A percentile compares a stretch with the other conserved stretches of the same genome.
phyloP scores from a whole-genome alignment of 768 basidiomycete species.

The Rhizopogon salebrosus region DNA sequence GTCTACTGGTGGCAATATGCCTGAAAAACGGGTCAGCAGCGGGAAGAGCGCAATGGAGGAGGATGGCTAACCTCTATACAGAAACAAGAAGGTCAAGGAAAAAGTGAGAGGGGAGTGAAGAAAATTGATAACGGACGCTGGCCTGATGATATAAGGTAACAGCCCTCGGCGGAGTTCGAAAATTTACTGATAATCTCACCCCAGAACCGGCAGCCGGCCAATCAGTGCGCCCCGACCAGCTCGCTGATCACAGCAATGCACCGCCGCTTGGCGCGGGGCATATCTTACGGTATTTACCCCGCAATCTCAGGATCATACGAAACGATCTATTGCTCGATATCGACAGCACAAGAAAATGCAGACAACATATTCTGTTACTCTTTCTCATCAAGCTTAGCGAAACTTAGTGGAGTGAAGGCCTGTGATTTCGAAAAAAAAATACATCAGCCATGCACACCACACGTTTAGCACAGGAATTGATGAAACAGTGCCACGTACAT shows the following conservation, averaged over 20 bases:
- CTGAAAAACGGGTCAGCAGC: constrained; percentile 15
- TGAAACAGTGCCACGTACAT: constrained; percentile 52
- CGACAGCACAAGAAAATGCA: constrained; percentile 16
- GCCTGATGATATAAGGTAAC: constrained; percentile 13
- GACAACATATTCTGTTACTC: constrained; percentile 21
- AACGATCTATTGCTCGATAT: constrained; percentile 8
- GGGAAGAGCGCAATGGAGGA: constrained; percentile 2
- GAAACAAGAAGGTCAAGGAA: constrained; percentile 20
- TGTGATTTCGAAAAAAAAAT: constrained; percentile 21
- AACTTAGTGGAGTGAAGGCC: constrained; percentile 46
- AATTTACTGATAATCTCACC: constrained; percentile 10
- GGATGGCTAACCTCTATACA: constrained; percentile 28
- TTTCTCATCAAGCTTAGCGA: constrained; percentile 36
- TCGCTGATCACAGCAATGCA: constrained; percentile 3
- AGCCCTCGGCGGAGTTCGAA: constrained; percentile 27
- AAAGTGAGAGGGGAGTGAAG: constrained; percentile 29
- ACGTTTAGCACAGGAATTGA: constrained; percentile 17
- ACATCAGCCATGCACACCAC: constrained; percentile 22
- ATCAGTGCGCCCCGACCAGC: background rate
- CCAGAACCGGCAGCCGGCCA: constrained; percentile 2
- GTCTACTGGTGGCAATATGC: constrained; percentile 39
- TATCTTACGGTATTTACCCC: constrained; percentile 4
- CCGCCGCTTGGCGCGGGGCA: constrained; percentile 10
- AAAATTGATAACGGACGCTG: constrained; percentile 6
- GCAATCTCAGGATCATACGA: constrained; percentile 1